phyloP scores from a whole-genome alignment of 2,329 filamentous ascomycete genomes.

The Rutstroemia sydowiana region DNA sequence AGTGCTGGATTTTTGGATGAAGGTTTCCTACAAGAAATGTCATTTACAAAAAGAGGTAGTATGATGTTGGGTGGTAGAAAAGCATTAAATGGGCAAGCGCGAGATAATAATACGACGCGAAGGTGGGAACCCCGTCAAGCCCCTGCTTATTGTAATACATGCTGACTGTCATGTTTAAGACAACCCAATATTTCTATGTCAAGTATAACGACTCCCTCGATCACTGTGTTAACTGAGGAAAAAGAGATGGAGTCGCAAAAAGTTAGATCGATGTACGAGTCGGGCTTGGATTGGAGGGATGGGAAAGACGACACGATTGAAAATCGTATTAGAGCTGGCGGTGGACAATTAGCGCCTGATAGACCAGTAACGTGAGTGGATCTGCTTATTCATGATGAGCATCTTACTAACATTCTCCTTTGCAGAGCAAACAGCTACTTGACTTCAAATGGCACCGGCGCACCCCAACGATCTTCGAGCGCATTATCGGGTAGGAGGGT shows the following conservation, averaged over 20 bases:
- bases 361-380: slow-evolving; percentile 11
- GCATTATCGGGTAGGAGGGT: slow-evolving; percentile 20
- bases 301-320: slow-evolving; percentile 14
- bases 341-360: slow-evolving; percentile 10
- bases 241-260: slow-evolving; percentile 30
- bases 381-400: slow-evolving; percentile 2
- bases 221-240: slow-evolving; percentile 25
- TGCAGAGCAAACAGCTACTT: slow-evolving; percentile 15
- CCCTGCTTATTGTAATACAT: slow-evolving; percentile 4
- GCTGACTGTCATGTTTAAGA: slow-evolving; percentile 18
- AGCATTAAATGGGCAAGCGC: slow-evolving; percentile 21
- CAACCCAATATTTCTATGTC: slow-evolving; percentile 27
- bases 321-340: slow-evolving; percentile 1
- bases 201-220: slow-evolving; percentile 15
- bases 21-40: slow-evolving; percentile 47
- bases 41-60: slow-evolving; percentile 57
- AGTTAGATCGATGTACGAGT: slow-evolving; percentile 31
- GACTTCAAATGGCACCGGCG: slow-evolving; percentile 9
- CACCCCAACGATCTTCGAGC: slow-evolving; percentile 19
- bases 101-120: slow-evolving; percentile 17
- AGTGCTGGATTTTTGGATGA: slow-evolving; percentile 50
- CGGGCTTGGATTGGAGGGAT: slow-evolving; percentile 23
- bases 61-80: slow-evolving; percentile 50
- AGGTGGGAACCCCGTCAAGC: slow-evolving; percentile 16
- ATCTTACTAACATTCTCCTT: slow-evolving; percentile 13